Conservation (phyloP, 257 asterid genomes). For the Nicotiana attenuata region DNA sequence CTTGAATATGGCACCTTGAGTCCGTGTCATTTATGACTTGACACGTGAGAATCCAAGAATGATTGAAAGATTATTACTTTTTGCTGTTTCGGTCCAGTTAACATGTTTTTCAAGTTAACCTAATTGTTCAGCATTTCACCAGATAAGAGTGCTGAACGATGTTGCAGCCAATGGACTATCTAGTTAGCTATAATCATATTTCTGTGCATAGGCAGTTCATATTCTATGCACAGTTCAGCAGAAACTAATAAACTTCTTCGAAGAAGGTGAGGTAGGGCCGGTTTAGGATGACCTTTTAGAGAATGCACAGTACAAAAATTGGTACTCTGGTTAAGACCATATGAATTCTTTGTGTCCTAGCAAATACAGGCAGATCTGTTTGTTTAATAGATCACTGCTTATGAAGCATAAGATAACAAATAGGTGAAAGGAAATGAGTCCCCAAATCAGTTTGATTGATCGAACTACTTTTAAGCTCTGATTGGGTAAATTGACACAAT, state of each 20-base stretch:
- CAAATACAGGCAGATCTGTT: neutral
- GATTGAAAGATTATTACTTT: neutral
- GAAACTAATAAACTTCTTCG: neutral
- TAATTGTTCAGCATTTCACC: neutral
- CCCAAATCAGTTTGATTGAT: neutral
- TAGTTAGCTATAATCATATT: neutral
- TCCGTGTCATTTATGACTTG: neutral
- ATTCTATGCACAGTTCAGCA: neutral
- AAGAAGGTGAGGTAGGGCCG: neutral
- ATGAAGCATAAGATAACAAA: neutral
- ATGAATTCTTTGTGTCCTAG: neutral
- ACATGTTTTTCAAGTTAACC: neutral
- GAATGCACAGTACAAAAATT: neutral
- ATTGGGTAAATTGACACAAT: neutral
- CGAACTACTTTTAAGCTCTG: neutral
- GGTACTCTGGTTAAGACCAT: neutral
- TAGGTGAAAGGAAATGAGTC: neutral
- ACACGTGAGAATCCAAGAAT: neutral
- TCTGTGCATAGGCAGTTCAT: neutral
- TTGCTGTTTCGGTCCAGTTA: neutral
- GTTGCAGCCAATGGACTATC: neutral
- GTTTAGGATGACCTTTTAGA: neutral
- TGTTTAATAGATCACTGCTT: neutral
- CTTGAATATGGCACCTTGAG: neutral
- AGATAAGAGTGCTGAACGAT: neutral